These are phyloP conservation scores for Neonectria faginata DNA, from an alignment of 2,329 filamentous ascomycete genomes.

Conservation along the genomic window DNA sequence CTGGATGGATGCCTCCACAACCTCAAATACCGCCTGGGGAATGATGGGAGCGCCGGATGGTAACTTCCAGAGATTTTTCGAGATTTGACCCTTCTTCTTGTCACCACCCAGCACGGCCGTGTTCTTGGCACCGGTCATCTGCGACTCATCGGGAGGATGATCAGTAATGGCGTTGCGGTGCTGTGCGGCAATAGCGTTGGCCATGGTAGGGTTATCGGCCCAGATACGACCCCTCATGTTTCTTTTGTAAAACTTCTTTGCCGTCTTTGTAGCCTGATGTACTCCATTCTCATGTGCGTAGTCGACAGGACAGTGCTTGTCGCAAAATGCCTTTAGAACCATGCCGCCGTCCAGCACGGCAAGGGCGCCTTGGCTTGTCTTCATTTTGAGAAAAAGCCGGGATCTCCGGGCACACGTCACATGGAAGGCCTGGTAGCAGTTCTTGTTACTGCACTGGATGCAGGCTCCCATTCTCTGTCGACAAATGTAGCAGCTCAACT, in stretches of 20 bases:
- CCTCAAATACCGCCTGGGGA: conserved; percentile 86
- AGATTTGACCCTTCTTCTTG: conserved; percentile 70
- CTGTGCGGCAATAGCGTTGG: conserved; percentile 81
- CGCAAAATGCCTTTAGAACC: conserved; percentile 92
- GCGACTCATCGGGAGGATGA: conserved; percentile 82
- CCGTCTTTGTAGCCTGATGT: conserved; percentile 80
- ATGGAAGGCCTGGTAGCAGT: conserved; percentile 96
- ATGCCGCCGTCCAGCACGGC: conserved; percentile 83
- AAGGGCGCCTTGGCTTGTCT: conserved; percentile 83
- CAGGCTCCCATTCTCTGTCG: conserved; percentile 98
- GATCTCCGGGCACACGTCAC: conserved; percentile 94
- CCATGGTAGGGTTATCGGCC: conserved; percentile 89
- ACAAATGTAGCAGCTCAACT: conserved; percentile 94
- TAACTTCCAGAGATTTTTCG: conserved; percentile 78
- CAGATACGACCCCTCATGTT: conserved; percentile 91
- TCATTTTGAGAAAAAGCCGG: conserved; percentile 94
- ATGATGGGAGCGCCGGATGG: conserved; percentile 96
- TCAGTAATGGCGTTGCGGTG: conserved; percentile 73
- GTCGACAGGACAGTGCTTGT: conserved; percentile 91
- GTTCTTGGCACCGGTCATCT: conserved; percentile 85
- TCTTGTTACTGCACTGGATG: conserved; percentile 98
- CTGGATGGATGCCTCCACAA: conserved; percentile 84
- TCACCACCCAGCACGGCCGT: conserved; percentile 80
- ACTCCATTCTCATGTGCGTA: conserved; percentile 90
- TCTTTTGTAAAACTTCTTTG: conserved; percentile 88